Percentiles rank a stretch among this genome's conserved stretches.
Evolutionary conservation across 306 rosid species (phyloP).

Genomic region (barrel medic (Medicago truncatula)): DNA sequence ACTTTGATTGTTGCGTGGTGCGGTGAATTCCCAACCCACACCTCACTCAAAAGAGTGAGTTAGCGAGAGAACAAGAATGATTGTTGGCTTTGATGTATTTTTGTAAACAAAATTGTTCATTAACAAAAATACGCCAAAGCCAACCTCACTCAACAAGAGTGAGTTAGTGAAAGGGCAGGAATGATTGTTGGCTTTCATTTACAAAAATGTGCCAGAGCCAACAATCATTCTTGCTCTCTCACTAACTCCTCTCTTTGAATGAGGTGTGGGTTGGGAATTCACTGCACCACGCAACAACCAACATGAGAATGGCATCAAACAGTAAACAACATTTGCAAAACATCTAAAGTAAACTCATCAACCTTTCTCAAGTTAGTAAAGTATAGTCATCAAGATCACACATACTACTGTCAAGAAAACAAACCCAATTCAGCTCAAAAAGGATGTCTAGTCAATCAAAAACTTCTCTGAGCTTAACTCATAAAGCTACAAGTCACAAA

Average conservation of each 20-base stretch:
- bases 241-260: constrained; percentile 9
- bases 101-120: constrained; percentile 2
- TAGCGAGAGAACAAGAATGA: constrained; percentile 2
- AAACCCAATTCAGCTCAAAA: constrained; percentile 31
- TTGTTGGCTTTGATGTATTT: not conserved
- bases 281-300: not conserved
- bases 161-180: too few species aligned
- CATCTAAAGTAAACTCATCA: constrained; percentile 25
- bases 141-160: too few species aligned
- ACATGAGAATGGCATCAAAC: constrained; percentile 25
- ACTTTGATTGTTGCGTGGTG: constrained; percentile 22
- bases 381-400: constrained; percentile 18
- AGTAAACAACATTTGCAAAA: constrained; percentile 6
- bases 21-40: not conserved
- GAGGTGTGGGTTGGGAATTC: not conserved
- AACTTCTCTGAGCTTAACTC: constrained; percentile 4
- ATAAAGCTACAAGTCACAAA: not conserved
- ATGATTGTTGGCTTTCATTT: not conserved
- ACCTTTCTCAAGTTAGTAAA: constrained; percentile 17
- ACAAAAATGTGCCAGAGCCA: constrained; percentile 2
- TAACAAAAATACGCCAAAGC: too few species aligned
- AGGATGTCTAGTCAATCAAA: constrained; percentile 29
- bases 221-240: constrained; percentile 7
- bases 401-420: constrained; percentile 9
- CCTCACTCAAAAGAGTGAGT: not conserved